Evolutionary conservation across 176 grass and related monocot species (phyloP), one percentile per base, ranked within the genome.

Genomic region (Oryza officinalis): DNA sequence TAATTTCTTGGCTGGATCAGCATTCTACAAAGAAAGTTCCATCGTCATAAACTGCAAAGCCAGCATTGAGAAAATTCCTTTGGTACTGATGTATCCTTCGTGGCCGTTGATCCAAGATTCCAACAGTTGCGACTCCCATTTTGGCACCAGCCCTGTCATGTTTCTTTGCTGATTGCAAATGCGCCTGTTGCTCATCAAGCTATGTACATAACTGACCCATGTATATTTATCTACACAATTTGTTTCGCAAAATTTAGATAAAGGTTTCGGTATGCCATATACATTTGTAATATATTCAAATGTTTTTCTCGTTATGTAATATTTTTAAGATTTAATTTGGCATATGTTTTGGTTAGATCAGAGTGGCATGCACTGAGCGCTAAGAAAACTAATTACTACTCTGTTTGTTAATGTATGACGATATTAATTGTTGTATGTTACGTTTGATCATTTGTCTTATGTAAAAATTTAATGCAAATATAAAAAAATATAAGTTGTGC

Each of bases 1-100:
- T 98, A 75, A 90, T 95, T 65, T 85, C 91, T 75, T 98, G 96
- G 93, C 76, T 98, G 73, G 87, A 95, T 76, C 85, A 78, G 28
- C 96, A 90, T 68, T 87, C 83, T 5, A 33, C 63, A 79, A 87
- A 69, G 76, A 83, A 85, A 72, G 64, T 20, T 85, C 18, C 61
- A 28, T 85, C 78, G n/a, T 92, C n/a, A 9, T 92, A 57, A 81
- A 22, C 27, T 59, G 4, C 7, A 38, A 22, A 47, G 0, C 23
- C 9, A 52, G 41, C 27, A 26, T 40, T 75, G 1, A 10, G 41
- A 65, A 25, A 73, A 52, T 46, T 72, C 27, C 13, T 80, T 35
- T 79, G 54, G 14, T 30, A 14, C 13, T 31, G 12, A 4, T 71
- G 37, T 79, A 12, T 60, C 18, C 14, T 7, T 27, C 54, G 14